These are phyloP conservation scores for Theileria annulata DNA, from an alignment of 169 alveolate genomes.

Conservation along the genomic window DNA sequence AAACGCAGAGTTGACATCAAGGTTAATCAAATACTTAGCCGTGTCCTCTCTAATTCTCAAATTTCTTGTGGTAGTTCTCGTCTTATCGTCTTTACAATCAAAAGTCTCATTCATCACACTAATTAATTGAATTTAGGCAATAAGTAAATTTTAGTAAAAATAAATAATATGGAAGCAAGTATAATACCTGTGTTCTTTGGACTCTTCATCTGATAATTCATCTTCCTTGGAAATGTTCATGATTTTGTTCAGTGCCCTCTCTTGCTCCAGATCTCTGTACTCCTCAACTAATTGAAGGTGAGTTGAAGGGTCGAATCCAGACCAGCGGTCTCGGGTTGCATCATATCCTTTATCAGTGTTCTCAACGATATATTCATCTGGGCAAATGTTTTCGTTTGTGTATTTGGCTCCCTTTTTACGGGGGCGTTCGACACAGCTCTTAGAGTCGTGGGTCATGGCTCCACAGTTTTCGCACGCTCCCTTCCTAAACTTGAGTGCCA, in stretches of 20 bases:
- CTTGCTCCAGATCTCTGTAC: slow-evolving; percentile 87
- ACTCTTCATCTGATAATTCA: slow-evolving; percentile 23
- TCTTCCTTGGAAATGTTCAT: slow-evolving; percentile 67
- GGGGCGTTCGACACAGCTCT: slow-evolving; percentile 96
- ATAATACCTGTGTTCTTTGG: slow-evolving; percentile 20
- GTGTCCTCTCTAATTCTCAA: slow-evolving; percentile 96
- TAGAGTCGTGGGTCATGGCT: slow-evolving; percentile 94
- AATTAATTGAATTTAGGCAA: neutral
- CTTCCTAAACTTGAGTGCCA: slow-evolving; percentile 82
- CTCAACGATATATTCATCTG: slow-evolving; percentile 88
- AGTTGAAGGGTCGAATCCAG: slow-evolving; percentile 91
- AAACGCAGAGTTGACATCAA: slow-evolving; percentile 92
- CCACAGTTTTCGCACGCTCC: slow-evolving; percentile 99
- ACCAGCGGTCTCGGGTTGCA: slow-evolving; percentile 96
- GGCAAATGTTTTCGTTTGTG: slow-evolving; percentile 85
- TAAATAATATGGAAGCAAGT: neutral
- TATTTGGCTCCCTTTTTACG: slow-evolving; percentile 94
- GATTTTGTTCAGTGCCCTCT: slow-evolving; percentile 78
- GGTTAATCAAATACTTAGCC: slow-evolving; percentile 92
- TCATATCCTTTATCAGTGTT: slow-evolving; percentile 87
- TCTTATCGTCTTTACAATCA: slow-evolving; percentile 42
- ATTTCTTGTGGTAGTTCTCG: slow-evolving; percentile 81
- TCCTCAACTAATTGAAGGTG: slow-evolving; percentile 85
- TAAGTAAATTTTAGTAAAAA: neutral
- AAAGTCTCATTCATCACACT: slow-evolving; percentile 35